Conservation (phyloP, 1,284 basidiomycete genomes). For the Agaricales sp. region DNA sequence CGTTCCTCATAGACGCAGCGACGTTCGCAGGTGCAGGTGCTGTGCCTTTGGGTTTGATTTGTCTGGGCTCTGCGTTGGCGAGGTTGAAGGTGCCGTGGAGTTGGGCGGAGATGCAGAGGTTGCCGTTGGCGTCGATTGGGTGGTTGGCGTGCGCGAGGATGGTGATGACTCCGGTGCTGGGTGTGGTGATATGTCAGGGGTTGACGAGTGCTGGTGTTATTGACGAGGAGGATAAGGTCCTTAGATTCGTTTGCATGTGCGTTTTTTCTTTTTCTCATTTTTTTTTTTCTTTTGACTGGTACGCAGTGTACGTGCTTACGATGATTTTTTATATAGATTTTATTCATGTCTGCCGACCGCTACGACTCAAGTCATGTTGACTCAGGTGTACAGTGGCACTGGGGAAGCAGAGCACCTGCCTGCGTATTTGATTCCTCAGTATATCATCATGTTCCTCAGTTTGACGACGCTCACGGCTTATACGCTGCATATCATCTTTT, state of each 20-base stretch:
- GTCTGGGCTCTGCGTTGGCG: constrained; percentile 67
- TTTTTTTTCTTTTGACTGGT: constrained; percentile 1
- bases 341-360: constrained; percentile 57
- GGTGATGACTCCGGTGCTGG: constrained; percentile 59
- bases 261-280: constrained; percentile 15
- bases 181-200: constrained; percentile 50
- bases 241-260: constrained; percentile 65
- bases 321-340: constrained; percentile 28
- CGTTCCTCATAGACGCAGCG: constrained; percentile 54
- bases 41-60: constrained; percentile 64
- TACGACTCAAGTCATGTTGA: constrained; percentile 52
- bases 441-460: constrained; percentile 50
- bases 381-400: constrained; percentile 57
- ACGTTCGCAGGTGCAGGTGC: constrained; percentile 63
- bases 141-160: constrained; percentile 55
- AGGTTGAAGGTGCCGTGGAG: constrained; percentile 45
- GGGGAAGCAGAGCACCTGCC: constrained; percentile 53
- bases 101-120: constrained; percentile 28
- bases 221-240: constrained; percentile 42
- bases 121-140: constrained; percentile 60
- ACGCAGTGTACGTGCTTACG: neutral
- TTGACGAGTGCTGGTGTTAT: constrained; percentile 42
- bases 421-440: constrained; percentile 58
- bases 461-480: constrained; percentile 54
- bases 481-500: constrained; percentile 42